Conservation (phyloP, 2,329 filamentous ascomycete species). For the Fusarium sp. region DNA sequence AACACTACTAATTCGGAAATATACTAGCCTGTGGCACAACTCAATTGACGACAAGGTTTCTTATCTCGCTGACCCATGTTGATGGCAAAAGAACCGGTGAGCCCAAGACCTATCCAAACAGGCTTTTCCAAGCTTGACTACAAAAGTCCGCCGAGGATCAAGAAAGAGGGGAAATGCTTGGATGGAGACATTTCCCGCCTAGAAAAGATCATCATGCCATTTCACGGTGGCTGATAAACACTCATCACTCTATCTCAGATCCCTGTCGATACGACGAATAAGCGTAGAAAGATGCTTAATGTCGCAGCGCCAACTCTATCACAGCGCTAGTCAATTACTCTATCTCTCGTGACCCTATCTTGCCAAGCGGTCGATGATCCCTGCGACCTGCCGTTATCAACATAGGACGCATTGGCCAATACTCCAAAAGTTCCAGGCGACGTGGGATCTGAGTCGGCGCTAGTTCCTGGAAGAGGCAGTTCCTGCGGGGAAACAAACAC, state of each 20-base stretch:
- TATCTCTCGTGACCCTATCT: not conserved
- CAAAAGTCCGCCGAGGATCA: not conserved
- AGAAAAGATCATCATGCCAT: slow-evolving; percentile 6
- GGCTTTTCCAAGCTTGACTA: not conserved
- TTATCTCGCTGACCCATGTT: slow-evolving; percentile 22
- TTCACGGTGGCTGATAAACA: slow-evolving; percentile 3
- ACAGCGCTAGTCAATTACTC: not conserved
- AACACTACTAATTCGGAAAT: not conserved
- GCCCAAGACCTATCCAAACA: not conserved
- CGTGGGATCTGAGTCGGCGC: slow-evolving; percentile 35
- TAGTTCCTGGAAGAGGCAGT: slow-evolving; percentile 41
- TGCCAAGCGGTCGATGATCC: not conserved
- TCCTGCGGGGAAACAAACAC: slow-evolving; percentile 22
- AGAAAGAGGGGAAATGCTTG: slow-evolving; percentile 12
- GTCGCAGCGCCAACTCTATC: not conserved
- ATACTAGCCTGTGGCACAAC: slow-evolving; percentile 13
- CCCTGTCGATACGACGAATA: slow-evolving; percentile 26
- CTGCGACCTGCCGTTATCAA: slow-evolving; percentile 43
- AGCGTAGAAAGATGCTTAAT: slow-evolving; percentile 35
- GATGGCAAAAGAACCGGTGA: slow-evolving; percentile 20
- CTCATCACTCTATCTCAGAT: not conserved
- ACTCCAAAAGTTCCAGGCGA: slow-evolving; percentile 36
- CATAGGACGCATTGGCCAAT: slow-evolving; percentile 28
- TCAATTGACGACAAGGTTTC: slow-evolving; percentile 12
- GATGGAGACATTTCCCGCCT: not conserved